These are phyloP conservation scores for Teunomyces lycoperdinae DNA, from an alignment of 805 yeast species.

Conservation along the genomic window DNA sequence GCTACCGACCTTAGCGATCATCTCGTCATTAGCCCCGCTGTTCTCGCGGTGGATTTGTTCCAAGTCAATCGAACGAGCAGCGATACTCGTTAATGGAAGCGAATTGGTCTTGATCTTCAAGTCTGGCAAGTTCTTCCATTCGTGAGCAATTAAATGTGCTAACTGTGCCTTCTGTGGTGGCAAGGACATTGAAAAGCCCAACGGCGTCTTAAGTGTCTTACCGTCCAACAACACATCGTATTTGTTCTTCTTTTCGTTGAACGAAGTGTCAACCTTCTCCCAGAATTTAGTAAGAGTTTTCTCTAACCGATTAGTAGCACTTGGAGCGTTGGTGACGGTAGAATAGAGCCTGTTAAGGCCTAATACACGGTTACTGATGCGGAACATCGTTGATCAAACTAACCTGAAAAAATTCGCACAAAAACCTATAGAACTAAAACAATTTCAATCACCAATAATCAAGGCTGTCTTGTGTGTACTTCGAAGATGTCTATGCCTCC, in stretches of 20 bases:
- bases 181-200: constrained; percentile 66
- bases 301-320: constrained; percentile 68
- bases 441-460: background rate
- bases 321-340: constrained; percentile 37
- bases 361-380: background rate
- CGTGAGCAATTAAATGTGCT: constrained; percentile 77
- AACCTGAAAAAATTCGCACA: constrained; percentile 1
- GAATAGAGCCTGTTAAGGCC: constrained; percentile 3
- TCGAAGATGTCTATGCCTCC: constrained; percentile 30
- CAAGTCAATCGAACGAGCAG: constrained; percentile 84
- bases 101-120: constrained; percentile 69
- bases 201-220: constrained; percentile 79
- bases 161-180: constrained; percentile 58
- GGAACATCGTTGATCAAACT: background rate
- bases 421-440: background rate
- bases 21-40: constrained; percentile 41
- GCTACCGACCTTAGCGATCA: constrained; percentile 60
- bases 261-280: constrained; percentile 61
- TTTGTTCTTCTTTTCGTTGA: constrained; percentile 25
- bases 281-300: constrained; percentile 75
- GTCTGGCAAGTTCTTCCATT: constrained; percentile 76
- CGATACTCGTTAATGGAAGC: constrained; percentile 83
- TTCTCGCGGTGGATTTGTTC: constrained; percentile 30
- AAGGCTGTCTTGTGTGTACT: too few species aligned
- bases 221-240: constrained; percentile 65